phyloP scores from a whole-genome alignment of 805 yeast genomes.

The Phaffomyces opuntiae region DNA sequence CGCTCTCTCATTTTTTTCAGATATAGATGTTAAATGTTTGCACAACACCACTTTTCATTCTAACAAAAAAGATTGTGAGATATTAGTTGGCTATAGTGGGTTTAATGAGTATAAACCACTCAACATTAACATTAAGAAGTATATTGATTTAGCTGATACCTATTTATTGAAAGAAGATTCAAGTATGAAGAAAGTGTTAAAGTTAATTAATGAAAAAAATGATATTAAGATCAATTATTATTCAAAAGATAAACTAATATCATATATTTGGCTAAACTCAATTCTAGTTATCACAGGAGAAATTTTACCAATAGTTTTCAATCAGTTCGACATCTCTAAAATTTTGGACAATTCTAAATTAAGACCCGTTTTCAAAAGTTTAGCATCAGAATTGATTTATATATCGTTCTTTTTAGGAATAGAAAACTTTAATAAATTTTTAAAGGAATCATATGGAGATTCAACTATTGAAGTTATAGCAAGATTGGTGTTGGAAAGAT shows the following conservation, averaged over 20 bases:
- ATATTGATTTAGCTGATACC: neutral
- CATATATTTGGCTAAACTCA: constrained; percentile 7
- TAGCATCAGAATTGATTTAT: constrained; percentile 6
- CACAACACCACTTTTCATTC: neutral
- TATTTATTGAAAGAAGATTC: neutral
- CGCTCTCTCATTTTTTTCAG: constrained; percentile 3
- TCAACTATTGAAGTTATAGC: neutral
- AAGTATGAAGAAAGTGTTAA: neutral
- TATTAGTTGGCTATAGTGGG: constrained; percentile 4
- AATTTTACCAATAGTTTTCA: constrained; percentile 4
- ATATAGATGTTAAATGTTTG: constrained; percentile 3
- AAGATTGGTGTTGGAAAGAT: too few species aligned
- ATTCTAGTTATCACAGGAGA: constrained; percentile 7
- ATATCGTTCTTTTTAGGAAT: constrained; percentile 3
- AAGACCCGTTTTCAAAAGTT: constrained; percentile 3
- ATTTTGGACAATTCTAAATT: neutral
- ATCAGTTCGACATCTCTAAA: neutral
- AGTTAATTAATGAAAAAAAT: neutral
- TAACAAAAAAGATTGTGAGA: neutral
- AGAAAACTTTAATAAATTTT: neutral
- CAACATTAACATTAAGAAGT: neutral
- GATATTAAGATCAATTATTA: neutral
- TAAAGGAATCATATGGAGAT: neutral
- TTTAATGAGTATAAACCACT: neutral
- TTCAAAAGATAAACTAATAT: neutral